These are phyloP conservation scores for Linum lewisii DNA, from an alignment of 345 rosid species.

Conservation along the genomic window DNA sequence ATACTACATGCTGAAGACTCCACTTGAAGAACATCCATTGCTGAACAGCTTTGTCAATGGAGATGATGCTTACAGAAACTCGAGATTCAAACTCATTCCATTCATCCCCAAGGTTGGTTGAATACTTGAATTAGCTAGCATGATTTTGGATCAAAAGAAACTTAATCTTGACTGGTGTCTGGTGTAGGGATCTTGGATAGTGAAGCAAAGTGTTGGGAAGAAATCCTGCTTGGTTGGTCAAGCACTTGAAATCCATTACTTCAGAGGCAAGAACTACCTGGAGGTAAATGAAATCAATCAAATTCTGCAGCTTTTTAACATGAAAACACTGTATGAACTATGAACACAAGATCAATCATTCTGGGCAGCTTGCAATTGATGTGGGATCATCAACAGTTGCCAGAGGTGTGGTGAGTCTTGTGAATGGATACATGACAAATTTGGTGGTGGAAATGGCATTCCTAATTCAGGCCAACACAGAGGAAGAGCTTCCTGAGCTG, in stretches of 20 bases:
- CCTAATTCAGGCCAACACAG: slow-evolving; percentile 79
- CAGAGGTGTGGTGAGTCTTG: slow-evolving; percentile 71
- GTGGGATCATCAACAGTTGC: slow-evolving; percentile 92
- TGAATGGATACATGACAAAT: slow-evolving; percentile 73
- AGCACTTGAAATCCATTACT: slow-evolving; percentile 55
- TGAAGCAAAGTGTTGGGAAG: slow-evolving; percentile 91
- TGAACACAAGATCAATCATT: not conserved
- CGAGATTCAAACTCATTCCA: slow-evolving; percentile 93
- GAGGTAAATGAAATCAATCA: slow-evolving; percentile 40
- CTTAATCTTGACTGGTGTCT: slow-evolving; percentile 5
- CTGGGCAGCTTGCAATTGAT: slow-evolving; percentile 58
- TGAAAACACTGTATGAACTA: not conserved
- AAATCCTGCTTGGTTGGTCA: slow-evolving; percentile 77
- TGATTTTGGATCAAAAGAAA: too few species aligned
- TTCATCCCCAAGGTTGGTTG: slow-evolving; percentile 57
- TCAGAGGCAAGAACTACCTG: slow-evolving; percentile 65
- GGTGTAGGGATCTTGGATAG: slow-evolving; percentile 94
- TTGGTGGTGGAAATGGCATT: slow-evolving; percentile 91
- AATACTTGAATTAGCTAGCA: not conserved
- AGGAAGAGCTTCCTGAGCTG: slow-evolving; percentile 81
- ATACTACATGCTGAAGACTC: slow-evolving; percentile 65
- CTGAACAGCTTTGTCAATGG: slow-evolving; percentile 75
- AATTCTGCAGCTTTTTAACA: not conserved
- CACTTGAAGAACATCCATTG: slow-evolving; percentile 61
- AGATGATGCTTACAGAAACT: slow-evolving; percentile 77